Base-by-base conservation (phyloP, 2,329 filamentous ascomycete genomes). In the Fusarium pseudonygamai region DNA sequence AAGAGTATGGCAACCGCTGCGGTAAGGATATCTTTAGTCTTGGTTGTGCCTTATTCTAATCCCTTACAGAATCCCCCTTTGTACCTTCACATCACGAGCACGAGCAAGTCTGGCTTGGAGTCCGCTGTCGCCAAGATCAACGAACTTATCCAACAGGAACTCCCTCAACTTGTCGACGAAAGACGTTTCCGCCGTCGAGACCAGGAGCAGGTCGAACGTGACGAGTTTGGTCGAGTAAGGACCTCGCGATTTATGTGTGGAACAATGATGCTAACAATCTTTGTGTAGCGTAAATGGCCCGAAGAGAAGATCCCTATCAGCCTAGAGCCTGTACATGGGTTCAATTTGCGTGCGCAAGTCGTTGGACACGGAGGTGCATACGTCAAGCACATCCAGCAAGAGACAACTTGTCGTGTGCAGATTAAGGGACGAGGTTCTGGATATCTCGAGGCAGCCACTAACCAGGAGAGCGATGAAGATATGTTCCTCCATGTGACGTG, bases 401-500 rank as follows among this genome's bases (percentile, higher is more conserved):
- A 97, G 83, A 98, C 96, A 20, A 90, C 93, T 71, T 98, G 96
- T 82, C 93, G 96, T 77, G 96, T 99, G 32, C 96, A 99, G 82
- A 99, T 99, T 85, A 99, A 99, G 82, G 96, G 96, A 24, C 94
- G 93, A 72, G 95, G 95, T 43, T 98, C 95, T 60, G 96, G 96
- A 20, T 99, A 97, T 80, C 91, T 97, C 79, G 96, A 99, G 81
- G 91, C 92, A 52, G 90, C 92, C 37, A 97, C 95, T n/a, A 93
- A 93, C 73, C 89, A 87, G 46, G 96, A 99, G 83, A 97, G 94
- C 74, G 96, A 99, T 53, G 96, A 98, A 80, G 90, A 94, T 6
- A 98, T 99, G 95, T 98, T 95, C 80, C 88, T 99, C 50, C 95
- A 98, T 82, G 95, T 98, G 74, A 93, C 96, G 93, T 97, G 88